Evolutionary conservation across 2,329 filamentous ascomycete species (phyloP), one percentile per base, ranked within the genome.

Genomic region (Aspergillus versicolor): DNA sequence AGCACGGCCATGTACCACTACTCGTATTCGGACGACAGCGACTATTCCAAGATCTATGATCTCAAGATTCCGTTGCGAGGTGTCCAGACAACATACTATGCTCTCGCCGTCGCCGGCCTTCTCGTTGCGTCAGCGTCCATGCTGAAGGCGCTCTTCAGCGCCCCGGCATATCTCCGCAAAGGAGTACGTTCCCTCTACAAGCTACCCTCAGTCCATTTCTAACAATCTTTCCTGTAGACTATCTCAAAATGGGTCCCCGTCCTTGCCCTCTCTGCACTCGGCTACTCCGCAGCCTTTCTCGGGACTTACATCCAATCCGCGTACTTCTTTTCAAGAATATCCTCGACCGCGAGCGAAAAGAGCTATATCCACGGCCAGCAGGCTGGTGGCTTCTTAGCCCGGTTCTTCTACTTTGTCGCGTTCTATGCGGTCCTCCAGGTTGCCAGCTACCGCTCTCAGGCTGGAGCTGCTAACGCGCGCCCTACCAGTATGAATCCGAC

Each of bases 341-440:
- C 3, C 8, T 24, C 15, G 41, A 9, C 11, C 12, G 12, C 13
- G 3, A 7, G 17, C 15, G n/a, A 27, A n/a, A 7, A 21, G 9
- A 19, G 3, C 3, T 42, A 32, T 24, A 7, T 30, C n/a, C 21
- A 13, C 3, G 21, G 24, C 11, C 12, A 19, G 32, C 30, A 53
- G 34, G 51, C 51, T 4, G 21, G 21, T 8, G 30, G 27, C n/a
- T 53, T 53, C 42, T 43, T 53, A 1, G 1, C 2, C 12, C 38
- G 42, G 42, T 53, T 53, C 32, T 53, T 53, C n/a, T 42, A 41
- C 42, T 53, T n/a, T 11, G 5, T 41, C 13, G 43, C 51, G 1
- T 47, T 53, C 13, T 53, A 32, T 15, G 51, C 42, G 2, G 51
- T 43, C 2, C 27, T 53, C 2, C 3, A 21, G 30, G 24, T 53